Evolutionary conservation across 331 rosid genomes (phyloP).

Genomic region (Rosa hybrid): DNA sequence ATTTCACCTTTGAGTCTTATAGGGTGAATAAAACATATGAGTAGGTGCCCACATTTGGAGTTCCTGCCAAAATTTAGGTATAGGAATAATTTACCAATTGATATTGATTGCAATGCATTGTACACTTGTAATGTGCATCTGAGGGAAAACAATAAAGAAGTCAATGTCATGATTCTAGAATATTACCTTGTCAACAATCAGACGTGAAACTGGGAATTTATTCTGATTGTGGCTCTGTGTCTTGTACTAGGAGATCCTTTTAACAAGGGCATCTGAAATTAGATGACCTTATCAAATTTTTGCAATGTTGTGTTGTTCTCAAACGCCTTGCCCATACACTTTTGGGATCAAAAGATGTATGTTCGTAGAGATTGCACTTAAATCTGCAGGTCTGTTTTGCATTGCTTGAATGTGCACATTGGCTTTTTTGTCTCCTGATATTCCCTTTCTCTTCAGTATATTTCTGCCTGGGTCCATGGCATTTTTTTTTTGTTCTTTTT

Average conservation of each 20-base stretch:
- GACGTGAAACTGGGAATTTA: neutral
- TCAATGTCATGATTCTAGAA: neutral
- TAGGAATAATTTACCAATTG: neutral
- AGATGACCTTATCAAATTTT: neutral
- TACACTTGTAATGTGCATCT: neutral
- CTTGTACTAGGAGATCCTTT: neutral
- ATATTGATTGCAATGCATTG: neutral
- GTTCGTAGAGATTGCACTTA: neutral
- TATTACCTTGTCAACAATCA: neutral
- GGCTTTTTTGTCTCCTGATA: neutral
- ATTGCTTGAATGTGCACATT: neutral
- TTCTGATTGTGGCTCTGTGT: neutral
- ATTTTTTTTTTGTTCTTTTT: neutral
- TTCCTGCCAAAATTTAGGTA: slow-evolving; percentile 1
- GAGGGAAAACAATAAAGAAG: neutral
- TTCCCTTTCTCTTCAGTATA: neutral
- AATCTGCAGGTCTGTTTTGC: neutral
- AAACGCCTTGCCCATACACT: neutral
- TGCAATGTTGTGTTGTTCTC: neutral
- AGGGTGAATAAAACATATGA: neutral
- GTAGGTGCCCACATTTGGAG: neutral
- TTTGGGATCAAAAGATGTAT: neutral
- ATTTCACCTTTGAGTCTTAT: neutral
- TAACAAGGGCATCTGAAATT: neutral
- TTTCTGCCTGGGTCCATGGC: neutral